Base-by-base conservation (phyloP, 805 yeast species). In the Kluyveromyces aestuarii region DNA sequence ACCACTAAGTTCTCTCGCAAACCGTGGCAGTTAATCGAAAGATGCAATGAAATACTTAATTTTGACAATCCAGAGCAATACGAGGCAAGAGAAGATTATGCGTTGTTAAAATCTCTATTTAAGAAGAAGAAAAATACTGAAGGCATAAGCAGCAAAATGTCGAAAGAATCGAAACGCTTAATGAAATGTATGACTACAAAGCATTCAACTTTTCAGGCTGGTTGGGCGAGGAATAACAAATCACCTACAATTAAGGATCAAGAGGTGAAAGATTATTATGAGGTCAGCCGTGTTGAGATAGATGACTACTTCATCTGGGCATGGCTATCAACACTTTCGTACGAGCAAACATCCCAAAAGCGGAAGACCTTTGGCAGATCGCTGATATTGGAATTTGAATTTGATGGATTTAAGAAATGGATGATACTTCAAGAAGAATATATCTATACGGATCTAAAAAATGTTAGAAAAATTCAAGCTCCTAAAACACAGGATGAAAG, bases 271-370 rank as follows among this genome's bases (percentile, higher is more conserved):
- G 62, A 50, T 59, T 33, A 18, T 11, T 74, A 53, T 17, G 52
- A 58, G 27, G 72, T 86, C 9, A 69, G 77, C 8, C 75, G 85
- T 50, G 82, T 85, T 1, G 75, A 86, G 6, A 79, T 88, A 17
- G 95, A 87, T 63, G 96, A 88, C 63, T 88, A 84, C 63, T 88
- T 82, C 59, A 86, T 87, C 27, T 88, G 96, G 96, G 78, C 96
- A 0, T 88, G 96, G 96, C 71, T 87, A 59, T 79, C 89, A 1
- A 76, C 88, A 2, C 62, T 87, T 21, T 87, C 87, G 0, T 74
- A 81, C 33, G 96, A 88, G 60, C 84, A 86, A 59, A 78, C 88
- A 0, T 72, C 75, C 33, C 64, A 71, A 21, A 80, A 80, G 55
- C 84, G 84, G 62, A 75, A 76, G 33, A 64, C 82, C 1, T 88